Conservation (phyloP, 257 asterid genomes). For the Lycium barbarum region DNA sequence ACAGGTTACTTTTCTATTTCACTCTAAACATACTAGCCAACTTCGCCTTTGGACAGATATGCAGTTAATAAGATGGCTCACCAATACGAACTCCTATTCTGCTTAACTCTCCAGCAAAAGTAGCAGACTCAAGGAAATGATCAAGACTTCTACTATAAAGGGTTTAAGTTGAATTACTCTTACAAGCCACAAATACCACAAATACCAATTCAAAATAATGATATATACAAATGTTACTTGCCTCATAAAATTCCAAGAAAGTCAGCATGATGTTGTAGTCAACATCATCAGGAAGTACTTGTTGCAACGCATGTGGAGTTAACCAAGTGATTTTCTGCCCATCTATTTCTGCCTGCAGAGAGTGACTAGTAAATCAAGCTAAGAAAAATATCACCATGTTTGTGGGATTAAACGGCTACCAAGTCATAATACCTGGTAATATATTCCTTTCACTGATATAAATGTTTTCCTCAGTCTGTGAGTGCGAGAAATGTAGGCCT, state of each 20-base stretch:
- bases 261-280: constrained; percentile 90
- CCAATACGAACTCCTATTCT: background rate
- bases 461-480: constrained; percentile 93
- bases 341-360: constrained; percentile 80
- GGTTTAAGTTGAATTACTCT: background rate
- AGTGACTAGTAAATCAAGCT: constrained; percentile 5
- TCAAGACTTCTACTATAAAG: background rate
- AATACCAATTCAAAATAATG: background rate
- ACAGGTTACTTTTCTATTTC: background rate
- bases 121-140: constrained; percentile 7
- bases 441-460: constrained; percentile 94
- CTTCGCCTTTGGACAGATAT: background rate
- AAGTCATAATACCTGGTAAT: constrained; percentile 70
- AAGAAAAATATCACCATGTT: constrained; percentile 15
- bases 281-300: constrained; percentile 86
- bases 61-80: background rate
- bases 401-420: constrained; percentile 8
- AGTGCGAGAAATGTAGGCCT: constrained; percentile 86
- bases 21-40: background rate
- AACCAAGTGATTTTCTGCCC: constrained; percentile 98
- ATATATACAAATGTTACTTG: constrained; percentile 28
- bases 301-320: constrained; percentile 97
- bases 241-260: constrained; percentile 95
- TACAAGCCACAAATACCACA: constrained; percentile 1
- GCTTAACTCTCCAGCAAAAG: background rate